These are phyloP conservation scores for Hypsizygus marmoreus DNA, from an alignment of 768 basidiomycete genomes.

Conservation along the genomic window DNA sequence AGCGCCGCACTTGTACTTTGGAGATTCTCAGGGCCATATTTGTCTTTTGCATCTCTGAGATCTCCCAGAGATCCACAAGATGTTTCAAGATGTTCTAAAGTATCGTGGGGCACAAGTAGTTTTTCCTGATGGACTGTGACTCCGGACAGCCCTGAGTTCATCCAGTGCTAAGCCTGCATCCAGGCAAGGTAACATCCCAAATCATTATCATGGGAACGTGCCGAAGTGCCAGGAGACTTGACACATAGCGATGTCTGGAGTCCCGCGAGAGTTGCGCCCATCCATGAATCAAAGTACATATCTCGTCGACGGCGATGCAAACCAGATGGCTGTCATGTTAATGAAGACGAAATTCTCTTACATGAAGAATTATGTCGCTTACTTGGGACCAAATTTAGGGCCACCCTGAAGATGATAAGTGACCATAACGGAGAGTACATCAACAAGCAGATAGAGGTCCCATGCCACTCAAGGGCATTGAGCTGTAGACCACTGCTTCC, in stretches of 20 bases:
- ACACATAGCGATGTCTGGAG: conserved; percentile 1
- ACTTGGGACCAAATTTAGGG: background rate
- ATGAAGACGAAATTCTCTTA: background rate
- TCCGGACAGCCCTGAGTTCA: background rate
- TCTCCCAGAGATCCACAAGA: too few relatives aligned
- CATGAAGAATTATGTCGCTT: background rate
- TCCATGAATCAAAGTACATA: background rate
- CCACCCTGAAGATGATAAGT: background rate
- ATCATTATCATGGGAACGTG: background rate
- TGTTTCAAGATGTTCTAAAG: too few relatives aligned
- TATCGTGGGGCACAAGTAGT: too few relatives aligned
- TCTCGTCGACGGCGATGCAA: background rate
- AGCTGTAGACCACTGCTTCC: background rate
- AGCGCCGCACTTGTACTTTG: too few relatives aligned
- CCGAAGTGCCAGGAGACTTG: too few relatives aligned
- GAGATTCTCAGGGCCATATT: too few relatives aligned
- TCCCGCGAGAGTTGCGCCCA: background rate
- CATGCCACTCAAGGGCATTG: background rate
- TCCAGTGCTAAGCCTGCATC: background rate
- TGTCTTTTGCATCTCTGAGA: too few relatives aligned
- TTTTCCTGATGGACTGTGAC: too few relatives aligned
- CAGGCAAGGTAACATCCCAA: background rate
- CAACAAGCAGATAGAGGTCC: background rate
- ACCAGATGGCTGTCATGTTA: background rate
- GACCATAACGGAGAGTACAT: background rate